phyloP scores from a whole-genome alignment of 495 filamentous ascomycete genomes.

The Pseudoneurospora amorphoporcata region DNA sequence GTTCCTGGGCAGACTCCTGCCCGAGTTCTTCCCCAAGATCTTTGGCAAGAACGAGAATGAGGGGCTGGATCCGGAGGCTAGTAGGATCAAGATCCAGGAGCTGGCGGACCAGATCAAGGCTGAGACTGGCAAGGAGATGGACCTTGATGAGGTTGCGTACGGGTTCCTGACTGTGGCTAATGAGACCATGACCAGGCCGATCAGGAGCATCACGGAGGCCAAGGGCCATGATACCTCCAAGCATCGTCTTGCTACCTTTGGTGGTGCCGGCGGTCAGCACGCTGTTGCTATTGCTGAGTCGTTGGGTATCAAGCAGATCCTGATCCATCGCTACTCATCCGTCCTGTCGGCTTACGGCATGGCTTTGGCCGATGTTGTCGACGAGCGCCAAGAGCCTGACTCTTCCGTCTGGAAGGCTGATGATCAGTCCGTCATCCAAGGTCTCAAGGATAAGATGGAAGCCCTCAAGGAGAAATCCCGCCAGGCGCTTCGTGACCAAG shows the following conservation, averaged over 20 bases:
- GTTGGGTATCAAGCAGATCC: slow-evolving; percentile 75
- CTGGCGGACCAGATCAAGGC: slow-evolving; percentile 68
- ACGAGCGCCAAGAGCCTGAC: slow-evolving; percentile 84
- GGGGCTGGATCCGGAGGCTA: slow-evolving; percentile 69
- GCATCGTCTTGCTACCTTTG: slow-evolving; percentile 85
- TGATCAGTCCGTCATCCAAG: slow-evolving; percentile 39
- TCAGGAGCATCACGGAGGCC: slow-evolving; percentile 84
- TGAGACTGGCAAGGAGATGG: slow-evolving; percentile 60
- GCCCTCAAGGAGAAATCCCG: slow-evolving; percentile 60
- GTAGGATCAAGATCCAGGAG: slow-evolving; percentile 64
- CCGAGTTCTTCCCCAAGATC: slow-evolving; percentile 95
- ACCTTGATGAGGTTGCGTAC: slow-evolving; percentile 78
- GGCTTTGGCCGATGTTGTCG: slow-evolving; percentile 90
- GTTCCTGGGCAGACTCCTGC: slow-evolving; percentile 75
- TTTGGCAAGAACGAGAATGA: slow-evolving; percentile 90
- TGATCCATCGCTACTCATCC: slow-evolving; percentile 87
- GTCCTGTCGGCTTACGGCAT: slow-evolving; percentile 95
- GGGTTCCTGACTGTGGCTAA: slow-evolving; percentile 91
- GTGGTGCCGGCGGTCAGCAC: slow-evolving; percentile 92
- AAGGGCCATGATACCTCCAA: slow-evolving; percentile 87
- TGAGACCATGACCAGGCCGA: slow-evolving; percentile 90
- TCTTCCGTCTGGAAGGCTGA: slow-evolving; percentile 61
- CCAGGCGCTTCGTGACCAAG: slow-evolving; percentile 56
- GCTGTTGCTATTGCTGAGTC: slow-evolving; percentile 90
- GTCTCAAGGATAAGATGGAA: slow-evolving; percentile 46